Base-by-base conservation (phyloP, 306 rosid species). In the Cucurbita argyrosperma region DNA sequence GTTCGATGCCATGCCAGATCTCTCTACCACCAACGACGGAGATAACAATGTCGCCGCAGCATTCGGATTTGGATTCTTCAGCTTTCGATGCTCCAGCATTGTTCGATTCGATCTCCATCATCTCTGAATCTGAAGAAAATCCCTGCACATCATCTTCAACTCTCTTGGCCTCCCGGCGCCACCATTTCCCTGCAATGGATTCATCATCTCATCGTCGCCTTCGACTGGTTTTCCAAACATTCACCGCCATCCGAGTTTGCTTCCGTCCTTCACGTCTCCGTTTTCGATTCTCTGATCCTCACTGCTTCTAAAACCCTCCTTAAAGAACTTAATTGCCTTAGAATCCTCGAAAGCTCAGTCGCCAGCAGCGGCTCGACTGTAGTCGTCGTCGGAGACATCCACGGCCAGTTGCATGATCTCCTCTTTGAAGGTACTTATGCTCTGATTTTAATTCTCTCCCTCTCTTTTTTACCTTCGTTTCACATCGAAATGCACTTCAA, bases 341-440 rank as follows among this genome's bases (percentile, higher is more conserved):
- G 63, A 10, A 23, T 92, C 47, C 61, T 76, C 6, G 84, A 92
- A 35, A 88, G 90, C 11, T 72, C 76, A 19, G 39, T 71, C 14
- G 49, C 74, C 7, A 55, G 60, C 38, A 62, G 64, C 6, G 82
- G 76, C 11, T 19, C 84, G 21, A 75, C 81, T 21, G 77, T 87
- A 8, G 71, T 81, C 8, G 90, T 84, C 1, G 92, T 92, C 7
- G 97, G 97, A 0, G 97, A 92, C n/a, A 69, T 89, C 58, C 97
- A 92, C 19, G 96, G 97, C 0, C 97, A 92, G 50, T 65, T 89
- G 50, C 97, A 89, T 46, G 96, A 92, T 83, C 80, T 92, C 15
- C 76, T 92, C 12, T 89, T 89, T 93, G 93, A 92, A 92, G 87
- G 90, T 89, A 75, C 14, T 56, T 50, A 2, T 23, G 21, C 5